Evolutionary conservation across 768 basidiomycete genomes (phyloP).

Genomic region (Collybiopsis luxurians): DNA sequence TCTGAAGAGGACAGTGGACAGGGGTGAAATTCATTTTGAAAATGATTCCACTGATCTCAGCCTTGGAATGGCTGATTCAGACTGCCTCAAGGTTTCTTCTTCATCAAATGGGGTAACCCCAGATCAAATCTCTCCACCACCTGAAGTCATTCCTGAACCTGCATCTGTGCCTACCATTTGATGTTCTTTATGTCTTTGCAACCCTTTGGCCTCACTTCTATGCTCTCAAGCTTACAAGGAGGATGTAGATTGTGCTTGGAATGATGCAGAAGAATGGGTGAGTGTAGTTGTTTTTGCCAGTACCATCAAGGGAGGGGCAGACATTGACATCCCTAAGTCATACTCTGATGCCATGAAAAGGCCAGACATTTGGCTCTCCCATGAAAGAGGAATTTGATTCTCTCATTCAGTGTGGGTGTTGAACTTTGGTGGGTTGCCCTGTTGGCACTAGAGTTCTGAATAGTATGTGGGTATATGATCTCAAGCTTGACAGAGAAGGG

Average conservation of each 20-base stretch:
- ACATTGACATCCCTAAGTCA: background rate
- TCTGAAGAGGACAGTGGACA: too few species aligned
- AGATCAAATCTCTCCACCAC: too few species aligned
- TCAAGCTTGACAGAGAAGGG: conserved; percentile 25
- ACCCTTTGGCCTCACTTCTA: background rate
- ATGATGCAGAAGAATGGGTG: background rate
- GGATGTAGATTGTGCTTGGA: background rate
- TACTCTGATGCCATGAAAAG: background rate
- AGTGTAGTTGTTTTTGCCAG: background rate
- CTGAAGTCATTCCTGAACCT: too few species aligned
- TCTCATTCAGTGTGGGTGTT: background rate
- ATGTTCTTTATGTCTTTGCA: too few species aligned
- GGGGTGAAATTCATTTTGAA: too few species aligned
- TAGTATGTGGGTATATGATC: conserved; percentile 22
- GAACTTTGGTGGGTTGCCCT: background rate
- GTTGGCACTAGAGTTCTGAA: conserved; percentile 3
- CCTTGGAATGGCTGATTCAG: too few species aligned
- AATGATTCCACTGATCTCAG: too few species aligned
- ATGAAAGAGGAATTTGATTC: background rate
- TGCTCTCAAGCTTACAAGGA: background rate
- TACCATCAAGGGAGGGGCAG: background rate
- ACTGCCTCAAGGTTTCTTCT: too few species aligned
- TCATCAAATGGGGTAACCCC: too few species aligned
- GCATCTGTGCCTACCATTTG: too few species aligned
- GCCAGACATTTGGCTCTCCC: background rate